These are phyloP conservation scores for Linanthus parryae DNA, from an alignment of 148 eudicot genomes.

Conservation along the genomic window DNA sequence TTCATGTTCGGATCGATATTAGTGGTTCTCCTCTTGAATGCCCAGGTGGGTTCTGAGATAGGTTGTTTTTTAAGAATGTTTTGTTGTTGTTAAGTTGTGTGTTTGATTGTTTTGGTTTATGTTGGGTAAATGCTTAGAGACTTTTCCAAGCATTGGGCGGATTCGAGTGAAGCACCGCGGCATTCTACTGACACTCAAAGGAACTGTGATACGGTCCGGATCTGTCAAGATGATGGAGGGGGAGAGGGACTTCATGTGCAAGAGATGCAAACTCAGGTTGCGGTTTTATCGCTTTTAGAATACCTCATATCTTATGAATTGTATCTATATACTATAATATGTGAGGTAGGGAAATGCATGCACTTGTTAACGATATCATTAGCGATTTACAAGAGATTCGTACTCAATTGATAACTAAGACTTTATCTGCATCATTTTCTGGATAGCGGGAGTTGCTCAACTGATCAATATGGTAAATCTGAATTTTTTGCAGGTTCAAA, in stretches of 20 bases:
- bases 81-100: constrained; percentile 2
- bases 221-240: constrained; percentile 90
- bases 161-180: constrained; percentile 82
- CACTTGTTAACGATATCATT: too few species aligned
- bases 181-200: constrained; percentile 83
- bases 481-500: constrained; percentile 56
- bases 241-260: constrained; percentile 69
- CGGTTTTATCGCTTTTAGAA: constrained; percentile 5
- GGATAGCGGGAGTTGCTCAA: constrained; percentile 3
- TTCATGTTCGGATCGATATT: constrained; percentile 68
- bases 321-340: too few species aligned
- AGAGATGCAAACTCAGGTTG: constrained; percentile 62
- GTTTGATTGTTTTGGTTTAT: constrained; percentile 4
- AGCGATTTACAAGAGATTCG: too few species aligned
- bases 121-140: constrained; percentile 37
- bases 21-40: constrained; percentile 73
- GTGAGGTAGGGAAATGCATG: too few species aligned
- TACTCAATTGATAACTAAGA: too few species aligned
- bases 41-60: constrained; percentile 40
- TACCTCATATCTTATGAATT: too few species aligned
- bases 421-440: too few species aligned
- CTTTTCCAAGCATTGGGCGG: constrained; percentile 87
- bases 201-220: constrained; percentile 88
- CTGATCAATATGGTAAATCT: not conserved
- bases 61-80: not conserved